Evolutionary conservation across 2,329 filamentous ascomycete genomes (phyloP).

Genomic region (Aspergillus sp.): DNA sequence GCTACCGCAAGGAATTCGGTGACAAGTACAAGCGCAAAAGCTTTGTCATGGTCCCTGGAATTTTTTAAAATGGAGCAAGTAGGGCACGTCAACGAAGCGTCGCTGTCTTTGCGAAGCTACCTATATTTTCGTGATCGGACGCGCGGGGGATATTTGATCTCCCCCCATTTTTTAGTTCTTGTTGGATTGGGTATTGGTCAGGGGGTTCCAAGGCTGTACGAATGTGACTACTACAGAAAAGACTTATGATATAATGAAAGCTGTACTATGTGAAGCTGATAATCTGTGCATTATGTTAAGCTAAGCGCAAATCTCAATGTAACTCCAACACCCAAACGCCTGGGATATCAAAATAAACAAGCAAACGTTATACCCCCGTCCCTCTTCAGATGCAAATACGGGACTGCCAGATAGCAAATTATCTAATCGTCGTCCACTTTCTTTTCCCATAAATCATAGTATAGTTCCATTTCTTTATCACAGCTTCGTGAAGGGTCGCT

Average conservation of each 20-base stretch:
- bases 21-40: conserved; percentile 95
- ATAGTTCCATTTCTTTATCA: conserved; percentile 61
- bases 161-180: too few relatives aligned
- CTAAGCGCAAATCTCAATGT: too few relatives aligned
- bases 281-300: background rate
- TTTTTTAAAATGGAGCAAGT: conserved; percentile 49
- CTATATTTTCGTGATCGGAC: too few relatives aligned
- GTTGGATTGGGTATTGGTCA: background rate
- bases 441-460: conserved; percentile 38
- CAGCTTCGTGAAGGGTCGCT: conserved; percentile 54
- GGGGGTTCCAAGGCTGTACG: background rate
- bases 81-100: background rate
- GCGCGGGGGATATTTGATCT: too few relatives aligned
- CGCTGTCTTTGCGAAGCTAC: too few relatives aligned
- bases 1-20: conserved; percentile 84
- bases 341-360: background rate
- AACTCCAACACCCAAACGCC: too few relatives aligned
- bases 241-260: background rate
- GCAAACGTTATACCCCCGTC: conserved; percentile 12
- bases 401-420: background rate
- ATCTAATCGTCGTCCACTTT: conserved; percentile 18
- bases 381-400: conserved; percentile 8
- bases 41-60: conserved; percentile 70
- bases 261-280: background rate
- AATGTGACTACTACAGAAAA: background rate